Evolutionary conservation across 129 eudicot genomes (phyloP).

Genomic region (Apium graveolens): DNA sequence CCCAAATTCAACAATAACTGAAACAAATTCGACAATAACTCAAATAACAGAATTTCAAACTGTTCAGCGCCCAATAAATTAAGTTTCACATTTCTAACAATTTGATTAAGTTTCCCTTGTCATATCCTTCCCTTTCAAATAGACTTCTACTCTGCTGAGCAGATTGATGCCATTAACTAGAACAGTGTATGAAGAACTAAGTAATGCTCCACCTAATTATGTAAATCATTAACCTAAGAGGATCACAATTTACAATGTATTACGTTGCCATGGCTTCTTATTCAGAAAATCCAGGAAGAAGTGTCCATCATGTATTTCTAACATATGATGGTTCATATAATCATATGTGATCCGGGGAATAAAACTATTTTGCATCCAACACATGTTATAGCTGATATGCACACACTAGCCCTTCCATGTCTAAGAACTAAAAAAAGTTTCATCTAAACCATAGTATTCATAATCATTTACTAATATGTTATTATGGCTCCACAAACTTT

Average conservation of each 20-base stretch:
- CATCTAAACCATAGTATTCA: background rate
- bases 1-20: too few species aligned
- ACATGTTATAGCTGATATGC: slow-evolving; percentile 83
- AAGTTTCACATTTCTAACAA: too few species aligned
- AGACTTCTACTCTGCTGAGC: too few species aligned
- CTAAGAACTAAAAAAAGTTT: background rate
- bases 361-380: slow-evolving; percentile 92
- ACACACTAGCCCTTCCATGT: slow-evolving; percentile 17
- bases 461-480: background rate
- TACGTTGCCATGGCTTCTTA: slow-evolving; percentile 84
- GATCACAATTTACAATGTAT: slow-evolving; percentile 82
- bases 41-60: too few species aligned
- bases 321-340: too few species aligned
- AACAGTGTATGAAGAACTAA: too few species aligned
- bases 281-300: slow-evolving; percentile 74
- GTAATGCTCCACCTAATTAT: too few species aligned
- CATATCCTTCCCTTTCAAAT: too few species aligned
- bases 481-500: background rate
- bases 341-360: slow-evolving; percentile 45
- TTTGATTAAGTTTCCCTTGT: too few species aligned
- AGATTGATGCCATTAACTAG: too few species aligned
- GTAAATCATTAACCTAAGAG: slow-evolving; percentile 57
- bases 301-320: slow-evolving; percentile 98
- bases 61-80: too few species aligned
- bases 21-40: too few species aligned